Base-by-base conservation (phyloP, 352 stramenopile genomes). In the Thraustochytrium sp. region DNA sequence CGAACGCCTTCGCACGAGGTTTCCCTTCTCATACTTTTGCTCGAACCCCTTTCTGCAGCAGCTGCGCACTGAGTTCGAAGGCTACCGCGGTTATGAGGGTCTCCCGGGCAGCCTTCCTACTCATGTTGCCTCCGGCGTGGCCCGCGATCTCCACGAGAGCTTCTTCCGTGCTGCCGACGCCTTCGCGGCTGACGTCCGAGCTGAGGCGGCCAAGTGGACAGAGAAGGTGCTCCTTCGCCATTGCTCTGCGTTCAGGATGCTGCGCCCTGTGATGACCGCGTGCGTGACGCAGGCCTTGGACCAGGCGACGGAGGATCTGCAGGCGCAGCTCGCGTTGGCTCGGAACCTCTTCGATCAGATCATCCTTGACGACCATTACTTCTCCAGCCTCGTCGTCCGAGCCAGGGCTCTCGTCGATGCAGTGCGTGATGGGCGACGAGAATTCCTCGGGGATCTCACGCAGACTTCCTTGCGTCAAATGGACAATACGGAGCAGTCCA, bases 291-390 rank as follows among this genome's bases (percentile, higher is more conserved):
- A 74, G 48, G 21, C 18, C 62, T n/a, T n/a, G n/a, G n/a, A n/a
- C n/a, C n/a, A n/a, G n/a, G 62, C 42, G 8, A 26, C 8, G 62
- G 21, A 8, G n/a, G 21, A 55, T 11, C 36, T 1, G 65, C 62
- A 23, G 62, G 8, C 8, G 8, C 21, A 42, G 5, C 38, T 74
- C 42, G 48, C 5, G 5, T 55, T 29, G 42, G 5, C 31, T 8
- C 31, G 29, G 62, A 74, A 23, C 18, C 29, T 46, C 29, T 74
- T 74, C 48, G 62, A 74, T 74, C 62, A 74, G 26, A n/a, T 74
- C 21, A 74, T 74, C 21, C 62, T 56, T 13, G 62, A 74, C 11
- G 62, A 74, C 48, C 62, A 74, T n/a, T 74, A 74, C 1, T 54
- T 55, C 48, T 8, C 21, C 8, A 36, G 21, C 48, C 31, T 74